Evolutionary conservation across 495 filamentous ascomycete species (phyloP), one percentile per base, ranked within the genome.

Genomic region (Penicillium atrosanguineum): DNA sequence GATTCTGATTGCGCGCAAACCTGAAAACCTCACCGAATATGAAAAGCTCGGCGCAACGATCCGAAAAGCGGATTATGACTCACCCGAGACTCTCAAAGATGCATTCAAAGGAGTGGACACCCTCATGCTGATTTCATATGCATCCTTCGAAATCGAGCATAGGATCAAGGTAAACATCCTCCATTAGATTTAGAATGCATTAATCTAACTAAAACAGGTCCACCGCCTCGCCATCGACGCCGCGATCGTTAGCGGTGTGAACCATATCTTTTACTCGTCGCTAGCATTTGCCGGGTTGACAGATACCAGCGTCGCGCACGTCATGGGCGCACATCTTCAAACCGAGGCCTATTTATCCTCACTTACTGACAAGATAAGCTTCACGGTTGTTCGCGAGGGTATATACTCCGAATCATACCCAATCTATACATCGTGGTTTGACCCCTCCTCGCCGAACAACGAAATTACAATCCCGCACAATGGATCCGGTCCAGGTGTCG

Each of bases 381-480:
- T 72, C 38, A 88, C 84, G 0, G 46, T 71, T 9, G 61, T 88
- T 25, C 74, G 87, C 3, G 81, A 86, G 67, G 87, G 86, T 0
- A 52, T 89, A 26, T 89, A 89, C 57, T 76, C 78, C 8, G 84
- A 88, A 68, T 84, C 79, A 6, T 88, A 81, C 73, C 85, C 85
- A 12, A 75, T 89, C 53, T 89, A 90, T 63, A 81, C 84, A 1
- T 79, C 80, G 0, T 86, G 84, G 66, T 84, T 83, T 55, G 71
- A 81, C 42, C 61, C 71, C 0, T 29, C 44, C 1, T 34, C 60
- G 11, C 58, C 71, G 3, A 44, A 34, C 6, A 50, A 61, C 9
- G 74, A 81, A 54, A 71, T 83, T 7, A 62, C 62, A 1, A 78
- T 83, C 48, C 79, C 79, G 31, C 79, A 81, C 50, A 60, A 74